A percentile compares a stretch with the other conserved stretches of the same genome.
phyloP scores from a whole-genome alignment of 768 basidiomycete genomes.

The Boletellus emodensis region DNA sequence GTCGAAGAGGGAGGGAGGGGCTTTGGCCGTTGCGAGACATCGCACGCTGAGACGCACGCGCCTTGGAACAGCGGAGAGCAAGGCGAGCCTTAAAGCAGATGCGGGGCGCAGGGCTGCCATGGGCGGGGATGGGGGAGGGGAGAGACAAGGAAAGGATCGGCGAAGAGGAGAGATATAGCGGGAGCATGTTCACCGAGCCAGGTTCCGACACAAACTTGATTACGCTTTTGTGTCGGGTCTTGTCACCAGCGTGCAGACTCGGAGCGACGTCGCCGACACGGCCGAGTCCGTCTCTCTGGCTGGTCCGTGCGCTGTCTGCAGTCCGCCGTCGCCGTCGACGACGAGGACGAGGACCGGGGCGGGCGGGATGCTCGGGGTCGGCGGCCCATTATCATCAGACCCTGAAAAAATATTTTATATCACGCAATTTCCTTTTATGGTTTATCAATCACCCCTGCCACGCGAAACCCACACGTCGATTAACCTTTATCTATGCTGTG shows the following conservation, averaged over 20 bases:
- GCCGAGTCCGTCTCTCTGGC: slow-evolving; percentile 1
- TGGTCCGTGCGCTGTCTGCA: neutral
- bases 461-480: slow-evolving; percentile 14
- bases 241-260: slow-evolving; percentile 8
- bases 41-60: slow-evolving; percentile 25
- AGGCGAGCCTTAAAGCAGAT: slow-evolving; percentile 22
- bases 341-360: slow-evolving; percentile 1
- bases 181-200: slow-evolving; percentile 38
- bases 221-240: slow-evolving; percentile 25
- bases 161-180: slow-evolving; percentile 20
- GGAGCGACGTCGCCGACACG: slow-evolving; percentile 9
- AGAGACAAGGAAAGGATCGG: slow-evolving; percentile 17
- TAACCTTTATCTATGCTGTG: slow-evolving; percentile 18
- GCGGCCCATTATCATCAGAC: neutral
- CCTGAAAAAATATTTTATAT: slow-evolving; percentile 16
- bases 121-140: slow-evolving; percentile 15
- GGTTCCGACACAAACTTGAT: slow-evolving; percentile 36
- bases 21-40: slow-evolving; percentile 58
- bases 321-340: slow-evolving; percentile 3
- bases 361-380: slow-evolving; percentile 26
- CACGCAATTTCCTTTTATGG: slow-evolving; percentile 15
- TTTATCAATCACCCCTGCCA: slow-evolving; percentile 8
- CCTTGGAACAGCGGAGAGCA: slow-evolving; percentile 15
- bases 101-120: slow-evolving; percentile 30
- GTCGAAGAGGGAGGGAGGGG: slow-evolving; percentile 64